These are phyloP conservation scores for Periconia macrospinosa DNA, from an alignment of 2,329 filamentous ascomycete genomes.

Conservation along the genomic window DNA sequence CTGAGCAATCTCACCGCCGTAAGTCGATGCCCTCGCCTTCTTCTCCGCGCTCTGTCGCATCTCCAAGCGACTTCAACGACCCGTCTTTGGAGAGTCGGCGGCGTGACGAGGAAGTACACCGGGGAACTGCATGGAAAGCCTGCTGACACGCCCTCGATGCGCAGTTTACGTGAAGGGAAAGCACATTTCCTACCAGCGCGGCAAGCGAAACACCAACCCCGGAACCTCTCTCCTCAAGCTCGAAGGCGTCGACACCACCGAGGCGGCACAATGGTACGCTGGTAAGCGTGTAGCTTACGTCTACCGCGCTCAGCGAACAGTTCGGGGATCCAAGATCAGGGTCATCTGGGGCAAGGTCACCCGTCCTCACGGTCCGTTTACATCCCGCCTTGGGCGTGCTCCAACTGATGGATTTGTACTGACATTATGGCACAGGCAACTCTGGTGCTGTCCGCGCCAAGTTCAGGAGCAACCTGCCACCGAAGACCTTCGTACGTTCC, in stretches of 20 bases:
- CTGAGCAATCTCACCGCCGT: conserved; percentile 42
- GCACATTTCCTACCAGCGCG: conserved; percentile 88
- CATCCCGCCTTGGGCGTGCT: neutral
- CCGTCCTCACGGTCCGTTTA: conserved; percentile 78
- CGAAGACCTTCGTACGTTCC: conserved; percentile 84
- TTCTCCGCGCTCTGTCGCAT: neutral
- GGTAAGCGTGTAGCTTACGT: conserved; percentile 99
- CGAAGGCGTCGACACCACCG: conserved; percentile 91
- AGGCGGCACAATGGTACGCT: conserved; percentile 89
- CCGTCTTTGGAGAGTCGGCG: too few relatives aligned
- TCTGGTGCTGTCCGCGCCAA: conserved; percentile 96
- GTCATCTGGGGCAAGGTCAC: conserved; percentile 97
- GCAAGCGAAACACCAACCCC: conserved; percentile 84
- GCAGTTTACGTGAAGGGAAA: conserved; percentile 66
- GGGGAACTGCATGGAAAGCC: neutral
- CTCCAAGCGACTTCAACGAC: neutral
- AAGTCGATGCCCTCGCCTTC: conserved; percentile 12
- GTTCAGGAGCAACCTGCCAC: conserved; percentile 93
- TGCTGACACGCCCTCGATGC: conserved; percentile 13
- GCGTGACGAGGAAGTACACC: too few relatives aligned
- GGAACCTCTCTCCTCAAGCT: conserved; percentile 95
- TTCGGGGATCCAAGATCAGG: conserved; percentile 97
- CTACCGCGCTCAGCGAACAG: conserved; percentile 93
- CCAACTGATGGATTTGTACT: neutral
- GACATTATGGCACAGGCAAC: conserved; percentile 67